Percentiles rank a stretch among this genome's conserved stretches.
phyloP scores from a whole-genome alignment of 2,329 filamentous ascomycete species.

The Penicillium sp. region DNA sequence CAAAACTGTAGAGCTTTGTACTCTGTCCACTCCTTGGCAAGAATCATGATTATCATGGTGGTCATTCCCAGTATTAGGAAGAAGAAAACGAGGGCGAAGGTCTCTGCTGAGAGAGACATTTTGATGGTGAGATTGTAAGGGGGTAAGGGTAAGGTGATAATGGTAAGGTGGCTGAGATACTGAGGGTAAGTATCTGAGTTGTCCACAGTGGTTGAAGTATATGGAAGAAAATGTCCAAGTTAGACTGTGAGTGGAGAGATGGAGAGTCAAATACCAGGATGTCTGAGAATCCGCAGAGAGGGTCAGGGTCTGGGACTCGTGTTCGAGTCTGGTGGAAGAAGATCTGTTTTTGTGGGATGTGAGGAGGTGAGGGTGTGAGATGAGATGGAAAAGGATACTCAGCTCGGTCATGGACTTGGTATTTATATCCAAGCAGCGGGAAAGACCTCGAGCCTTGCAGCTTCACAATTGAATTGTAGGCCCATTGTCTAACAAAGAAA shows the following conservation, averaged over 20 bases:
- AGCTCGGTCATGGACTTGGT: background rate
- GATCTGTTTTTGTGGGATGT: background rate
- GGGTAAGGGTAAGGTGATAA: background rate
- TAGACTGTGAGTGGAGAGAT: background rate
- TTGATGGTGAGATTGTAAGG: too few species aligned
- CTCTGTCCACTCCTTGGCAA: conserved; percentile 11
- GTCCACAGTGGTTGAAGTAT: background rate
- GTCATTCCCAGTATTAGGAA: background rate
- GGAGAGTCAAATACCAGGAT: background rate
- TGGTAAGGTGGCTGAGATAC: background rate
- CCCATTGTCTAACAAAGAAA: background rate
- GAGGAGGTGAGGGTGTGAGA: background rate
- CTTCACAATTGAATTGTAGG: background rate
- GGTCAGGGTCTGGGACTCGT: background rate
- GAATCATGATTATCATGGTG: conserved; percentile 2
- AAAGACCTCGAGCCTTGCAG: background rate
- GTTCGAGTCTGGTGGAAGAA: background rate
- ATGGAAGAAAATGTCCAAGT: background rate
- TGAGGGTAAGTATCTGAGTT: background rate
- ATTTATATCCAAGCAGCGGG: background rate
- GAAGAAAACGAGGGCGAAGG: background rate
- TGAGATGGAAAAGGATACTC: background rate
- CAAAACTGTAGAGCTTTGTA: conserved; percentile 3
- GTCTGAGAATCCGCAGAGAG: background rate
- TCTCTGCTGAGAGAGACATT: background rate